A percentile compares a stretch with the other conserved stretches of the same genome.
Evolutionary conservation across 1,284 basidiomycete genomes (phyloP).

Genomic region (Ceratobasidium sp.): DNA sequence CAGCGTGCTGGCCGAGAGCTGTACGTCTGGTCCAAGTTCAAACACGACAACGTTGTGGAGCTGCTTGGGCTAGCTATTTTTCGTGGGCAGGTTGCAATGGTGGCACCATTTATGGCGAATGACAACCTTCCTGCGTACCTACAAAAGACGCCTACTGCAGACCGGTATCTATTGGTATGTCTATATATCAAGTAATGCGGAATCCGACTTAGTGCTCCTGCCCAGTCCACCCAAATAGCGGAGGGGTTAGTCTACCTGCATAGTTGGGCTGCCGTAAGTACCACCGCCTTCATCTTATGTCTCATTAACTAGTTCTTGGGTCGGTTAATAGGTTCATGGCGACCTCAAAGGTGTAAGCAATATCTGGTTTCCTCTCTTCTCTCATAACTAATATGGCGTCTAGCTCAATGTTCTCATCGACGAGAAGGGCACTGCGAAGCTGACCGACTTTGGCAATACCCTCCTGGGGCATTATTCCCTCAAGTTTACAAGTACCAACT

Average conservation of each 20-base stretch:
- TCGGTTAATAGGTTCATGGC: background rate
- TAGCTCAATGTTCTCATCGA: conserved; percentile 6
- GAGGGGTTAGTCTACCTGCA: conserved; percentile 5
- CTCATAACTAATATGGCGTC: background rate
- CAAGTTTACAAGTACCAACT: background rate
- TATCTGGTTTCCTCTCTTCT: too few species aligned
- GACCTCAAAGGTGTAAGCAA: conserved; percentile 20
- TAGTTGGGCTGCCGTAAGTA: too few species aligned
- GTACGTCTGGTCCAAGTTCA: conserved; percentile 3
- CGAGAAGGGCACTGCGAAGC: conserved; percentile 2
- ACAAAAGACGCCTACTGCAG: background rate
- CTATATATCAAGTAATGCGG: background rate
- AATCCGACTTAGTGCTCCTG: too few species aligned
- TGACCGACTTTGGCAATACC: conserved; percentile 7
- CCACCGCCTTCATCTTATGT: too few species aligned
- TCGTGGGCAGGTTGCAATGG: conserved; percentile 11
- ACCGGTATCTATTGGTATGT: conserved; percentile 1
- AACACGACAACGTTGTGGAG: conserved; percentile 10
- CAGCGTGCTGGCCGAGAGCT: conserved; percentile 25
- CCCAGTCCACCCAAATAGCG: conserved; percentile 7
- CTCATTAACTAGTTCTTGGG: too few species aligned
- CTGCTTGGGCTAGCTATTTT: conserved; percentile 10
- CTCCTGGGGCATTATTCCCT: background rate
- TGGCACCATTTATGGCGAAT: conserved; percentile 2
- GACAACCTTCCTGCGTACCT: conserved; percentile 2